Percentiles rank a stretch among this genome's conserved stretches.
phyloP scores from a whole-genome alignment of 2,329 filamentous ascomycete genomes.

The Ophiostoma sp. region DNA sequence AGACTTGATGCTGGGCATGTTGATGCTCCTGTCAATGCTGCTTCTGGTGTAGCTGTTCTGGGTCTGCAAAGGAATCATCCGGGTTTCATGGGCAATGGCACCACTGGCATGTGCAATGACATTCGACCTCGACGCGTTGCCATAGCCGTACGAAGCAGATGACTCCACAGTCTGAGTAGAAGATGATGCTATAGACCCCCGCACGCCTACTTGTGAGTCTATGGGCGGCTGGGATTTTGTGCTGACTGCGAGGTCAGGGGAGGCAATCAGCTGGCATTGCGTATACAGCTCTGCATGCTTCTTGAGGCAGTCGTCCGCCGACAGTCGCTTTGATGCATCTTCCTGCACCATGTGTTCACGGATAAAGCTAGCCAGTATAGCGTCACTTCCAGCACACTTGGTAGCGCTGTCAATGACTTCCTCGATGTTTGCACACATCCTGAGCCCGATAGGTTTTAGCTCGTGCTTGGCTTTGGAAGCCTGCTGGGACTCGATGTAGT shows the following conservation, averaged over 20 bases:
- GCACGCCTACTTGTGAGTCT: neutral
- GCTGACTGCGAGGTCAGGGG: neutral
- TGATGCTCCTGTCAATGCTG: neutral
- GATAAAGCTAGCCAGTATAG: neutral
- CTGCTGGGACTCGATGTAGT: too few species aligned
- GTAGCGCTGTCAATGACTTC: too few species aligned
- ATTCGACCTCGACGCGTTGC: neutral
- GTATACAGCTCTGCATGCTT: neutral
- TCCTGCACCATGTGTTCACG: neutral
- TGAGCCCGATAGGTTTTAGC: too few species aligned
- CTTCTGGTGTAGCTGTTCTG: too few species aligned
- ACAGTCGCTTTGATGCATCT: neutral
- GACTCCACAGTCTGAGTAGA: neutral
- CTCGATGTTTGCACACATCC: too few species aligned
- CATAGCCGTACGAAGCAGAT: neutral
- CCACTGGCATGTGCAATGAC: neutral
- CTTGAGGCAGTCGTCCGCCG: neutral
- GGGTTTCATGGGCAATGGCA: too few species aligned
- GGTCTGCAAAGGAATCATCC: too few species aligned
- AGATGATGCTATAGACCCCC: too few species aligned
- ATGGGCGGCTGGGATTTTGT: neutral
- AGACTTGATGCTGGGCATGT: neutral
- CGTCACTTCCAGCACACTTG: neutral
- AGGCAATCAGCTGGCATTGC: neutral
- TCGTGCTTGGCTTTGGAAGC: too few species aligned